A percentile compares a stretch with the other conserved stretches of the same genome.
These are phyloP conservation scores for Mycena alexandri DNA, from an alignment of 768 basidiomycete species.

Conservation along the genomic window DNA sequence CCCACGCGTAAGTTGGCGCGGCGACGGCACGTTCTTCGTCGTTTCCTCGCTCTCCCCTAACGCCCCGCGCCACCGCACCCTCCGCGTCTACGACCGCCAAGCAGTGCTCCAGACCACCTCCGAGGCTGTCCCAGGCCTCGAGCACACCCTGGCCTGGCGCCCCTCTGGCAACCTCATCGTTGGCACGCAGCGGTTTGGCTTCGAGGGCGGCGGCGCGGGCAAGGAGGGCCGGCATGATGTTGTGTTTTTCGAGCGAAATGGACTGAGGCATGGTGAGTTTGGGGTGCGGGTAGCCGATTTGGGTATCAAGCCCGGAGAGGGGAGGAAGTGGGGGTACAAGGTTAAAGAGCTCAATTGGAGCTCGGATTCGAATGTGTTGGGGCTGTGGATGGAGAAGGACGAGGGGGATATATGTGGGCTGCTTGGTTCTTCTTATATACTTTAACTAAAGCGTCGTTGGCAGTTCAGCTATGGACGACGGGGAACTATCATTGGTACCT, in stretches of 20 bases:
- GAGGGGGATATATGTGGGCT: constrained; percentile 76
- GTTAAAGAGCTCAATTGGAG: constrained; percentile 89
- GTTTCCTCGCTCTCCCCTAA: constrained; percentile 78
- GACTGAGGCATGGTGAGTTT: constrained; percentile 92
- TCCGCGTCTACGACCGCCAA: constrained; percentile 84
- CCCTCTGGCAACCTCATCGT: constrained; percentile 91
- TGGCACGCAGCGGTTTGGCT: constrained; percentile 84
- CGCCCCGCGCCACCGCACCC: constrained; percentile 60
- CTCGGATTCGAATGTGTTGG: constrained; percentile 86
- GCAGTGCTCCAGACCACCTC: constrained; percentile 86
- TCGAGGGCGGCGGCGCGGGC: constrained; percentile 75
- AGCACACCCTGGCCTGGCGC: constrained; percentile 85
- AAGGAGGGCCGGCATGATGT: constrained; percentile 83
- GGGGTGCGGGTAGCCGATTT: constrained; percentile 59
- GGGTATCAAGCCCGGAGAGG: constrained; percentile 48
- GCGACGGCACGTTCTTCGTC: constrained; percentile 91
- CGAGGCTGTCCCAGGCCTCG: constrained; percentile 85
- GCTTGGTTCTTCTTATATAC: constrained; percentile 5
- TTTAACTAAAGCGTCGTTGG: constrained; percentile 24
- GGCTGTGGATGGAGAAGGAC: constrained; percentile 84
- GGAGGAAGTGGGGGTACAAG: constrained; percentile 72
- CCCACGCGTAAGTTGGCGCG: constrained; percentile 92
- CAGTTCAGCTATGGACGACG: constrained; percentile 94
- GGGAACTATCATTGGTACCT: constrained; percentile 99
- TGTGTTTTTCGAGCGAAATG: constrained; percentile 96